Conservation (phyloP, 495 filamentous ascomycete species). For the Glutinoglossum americanum region DNA sequence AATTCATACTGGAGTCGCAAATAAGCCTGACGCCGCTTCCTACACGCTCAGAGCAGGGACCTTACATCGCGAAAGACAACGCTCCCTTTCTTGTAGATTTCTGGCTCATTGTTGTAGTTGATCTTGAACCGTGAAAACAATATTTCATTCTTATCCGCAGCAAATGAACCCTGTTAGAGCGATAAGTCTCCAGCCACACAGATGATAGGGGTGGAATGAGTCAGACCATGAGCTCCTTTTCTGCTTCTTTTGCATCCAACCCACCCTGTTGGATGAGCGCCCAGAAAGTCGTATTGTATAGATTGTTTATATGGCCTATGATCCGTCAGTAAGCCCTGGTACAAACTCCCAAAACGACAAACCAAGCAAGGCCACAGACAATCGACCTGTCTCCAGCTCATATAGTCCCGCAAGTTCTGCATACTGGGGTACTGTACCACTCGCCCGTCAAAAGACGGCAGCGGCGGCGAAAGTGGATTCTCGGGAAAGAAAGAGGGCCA, state of each 20-base stretch:
- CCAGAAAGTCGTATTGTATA: conserved; percentile 98
- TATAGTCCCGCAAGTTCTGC: conserved; percentile 70
- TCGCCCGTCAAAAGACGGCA: conserved; percentile 82
- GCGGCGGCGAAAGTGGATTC: conserved; percentile 40
- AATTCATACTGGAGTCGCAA: conserved; percentile 24
- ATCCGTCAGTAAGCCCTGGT: neutral
- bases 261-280: conserved; percentile 56
- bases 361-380: conserved; percentile 31
- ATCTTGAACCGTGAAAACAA: conserved; percentile 74
- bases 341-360: conserved; percentile 1
- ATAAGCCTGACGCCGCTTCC: neutral
- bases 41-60: neutral
- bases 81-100: conserved; percentile 84
- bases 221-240: conserved; percentile 47
- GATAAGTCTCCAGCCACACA: neutral
- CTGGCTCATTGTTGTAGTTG: conserved; percentile 91
- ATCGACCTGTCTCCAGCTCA: conserved; percentile 93
- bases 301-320: conserved; percentile 85
- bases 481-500: conserved; percentile 61
- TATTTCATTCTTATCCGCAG: conserved; percentile 87
- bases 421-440: conserved; percentile 70
- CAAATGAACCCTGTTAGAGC: conserved; percentile 42
- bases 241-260: conserved; percentile 53
- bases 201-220: neutral
- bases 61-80: conserved; percentile 67